These are phyloP conservation scores for Cantharellus cinnabarinus DNA, from an alignment of 768 basidiomycete genomes.

Conservation along the genomic window DNA sequence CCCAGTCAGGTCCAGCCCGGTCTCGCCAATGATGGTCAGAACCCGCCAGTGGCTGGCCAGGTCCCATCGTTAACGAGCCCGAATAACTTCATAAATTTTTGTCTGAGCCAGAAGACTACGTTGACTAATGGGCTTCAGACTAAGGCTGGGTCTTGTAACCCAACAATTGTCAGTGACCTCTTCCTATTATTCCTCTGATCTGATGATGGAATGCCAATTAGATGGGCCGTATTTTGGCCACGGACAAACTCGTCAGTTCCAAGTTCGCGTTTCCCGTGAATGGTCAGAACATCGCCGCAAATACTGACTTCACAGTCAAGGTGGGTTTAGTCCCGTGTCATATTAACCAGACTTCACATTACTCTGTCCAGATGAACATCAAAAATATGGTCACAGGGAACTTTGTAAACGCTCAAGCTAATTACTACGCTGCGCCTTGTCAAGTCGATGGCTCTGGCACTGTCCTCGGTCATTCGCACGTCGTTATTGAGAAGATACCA, in stretches of 20 bases:
- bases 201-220: neutral
- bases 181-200: neutral
- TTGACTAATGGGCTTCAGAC: constrained; percentile 3
- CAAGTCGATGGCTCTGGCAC: constrained; percentile 13
- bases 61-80: constrained; percentile 15
- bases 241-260: constrained; percentile 9
- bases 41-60: constrained; percentile 10
- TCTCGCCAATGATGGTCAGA: constrained; percentile 11
- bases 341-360: constrained; percentile 3
- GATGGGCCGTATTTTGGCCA: constrained; percentile 15
- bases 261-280: constrained; percentile 3
- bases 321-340: constrained; percentile 1
- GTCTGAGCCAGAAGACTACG: constrained; percentile 7
- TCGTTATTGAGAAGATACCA: constrained; percentile 17
- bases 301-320: constrained; percentile 7
- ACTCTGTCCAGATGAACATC: constrained; percentile 15
- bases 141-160: constrained; percentile 15
- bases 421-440: constrained; percentile 16
- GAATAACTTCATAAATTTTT: constrained; percentile 19
- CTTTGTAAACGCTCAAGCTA: constrained; percentile 16
- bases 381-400: constrained; percentile 11
- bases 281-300: constrained; percentile 3
- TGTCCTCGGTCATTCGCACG: constrained; percentile 17
- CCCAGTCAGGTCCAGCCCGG: constrained; percentile 4
- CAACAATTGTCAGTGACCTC: constrained; percentile 8